Conservation (phyloP, 2,329 filamentous ascomycete genomes). For the Fusarium compactum region DNA sequence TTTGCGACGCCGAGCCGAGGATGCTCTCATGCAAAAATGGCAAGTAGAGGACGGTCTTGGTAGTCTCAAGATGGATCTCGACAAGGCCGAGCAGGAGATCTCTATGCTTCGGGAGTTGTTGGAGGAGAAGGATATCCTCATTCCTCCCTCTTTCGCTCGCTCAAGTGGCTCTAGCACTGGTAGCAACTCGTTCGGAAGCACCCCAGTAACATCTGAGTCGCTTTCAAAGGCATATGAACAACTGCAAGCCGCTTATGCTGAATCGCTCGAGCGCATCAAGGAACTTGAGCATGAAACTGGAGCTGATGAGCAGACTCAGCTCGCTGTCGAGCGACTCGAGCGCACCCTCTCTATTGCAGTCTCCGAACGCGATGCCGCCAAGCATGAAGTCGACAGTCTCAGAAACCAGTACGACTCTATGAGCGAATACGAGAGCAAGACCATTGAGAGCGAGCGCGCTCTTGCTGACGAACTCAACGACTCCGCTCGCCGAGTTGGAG, state of each 20-base stretch:
- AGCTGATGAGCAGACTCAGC: conserved; percentile 69
- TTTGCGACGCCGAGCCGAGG: conserved; percentile 87
- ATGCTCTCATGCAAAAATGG: conserved; percentile 95
- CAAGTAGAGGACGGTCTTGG: conserved; percentile 91
- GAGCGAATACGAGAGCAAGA: conserved; percentile 66
- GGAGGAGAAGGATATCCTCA: conserved; percentile 83
- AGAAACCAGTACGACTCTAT: conserved; percentile 71
- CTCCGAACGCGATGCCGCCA: conserved; percentile 78
- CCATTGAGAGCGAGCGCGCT: conserved; percentile 70
- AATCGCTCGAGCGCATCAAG: conserved; percentile 75
- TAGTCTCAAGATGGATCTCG: conserved; percentile 95
- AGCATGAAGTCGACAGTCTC: conserved; percentile 72
- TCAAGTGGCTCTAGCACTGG: conserved; percentile 52
- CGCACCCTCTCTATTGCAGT: conserved; percentile 76
- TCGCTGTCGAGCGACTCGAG: conserved; percentile 75
- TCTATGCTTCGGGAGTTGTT: conserved; percentile 82
- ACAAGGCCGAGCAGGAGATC: conserved; percentile 94
- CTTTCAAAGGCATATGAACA: conserved; percentile 80
- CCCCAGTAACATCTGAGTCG: conserved; percentile 74
- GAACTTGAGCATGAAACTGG: conserved; percentile 67
- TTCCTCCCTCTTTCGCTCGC: conserved; percentile 70
- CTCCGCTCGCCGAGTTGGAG: conserved; percentile 82
- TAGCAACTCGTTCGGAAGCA: conserved; percentile 49
- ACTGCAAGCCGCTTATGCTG: conserved; percentile 76
- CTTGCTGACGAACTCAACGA: conserved; percentile 77